Evolutionary conservation across 768 basidiomycete genomes (phyloP), one percentile per base, ranked within the genome.

Genomic region (Russula earlei): DNA sequence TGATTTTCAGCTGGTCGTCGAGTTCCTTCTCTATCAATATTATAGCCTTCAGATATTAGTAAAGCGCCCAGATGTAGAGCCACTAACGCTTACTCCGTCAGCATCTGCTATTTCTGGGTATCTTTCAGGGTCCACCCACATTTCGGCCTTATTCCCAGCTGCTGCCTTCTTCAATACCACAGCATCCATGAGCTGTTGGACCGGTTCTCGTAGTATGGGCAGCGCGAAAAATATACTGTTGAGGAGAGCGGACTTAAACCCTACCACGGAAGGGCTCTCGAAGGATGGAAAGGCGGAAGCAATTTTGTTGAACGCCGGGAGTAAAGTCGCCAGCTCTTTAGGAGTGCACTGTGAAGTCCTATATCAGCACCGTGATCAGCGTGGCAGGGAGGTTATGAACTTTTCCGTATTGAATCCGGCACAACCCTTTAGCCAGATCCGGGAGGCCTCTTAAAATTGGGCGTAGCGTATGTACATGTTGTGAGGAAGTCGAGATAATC

Each of bases 361-460:
- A 33, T 12, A 2, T 58, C 31, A 55, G 44, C 22, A 45, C 17
- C 7, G 20, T 25, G 17, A 22, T 37, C 37, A 44, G 19, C 12
- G 44, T 19, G 44, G 41, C 41, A 25, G 27, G 22, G 25, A 20
- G 20, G n/a, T 40, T 25, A 59, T 73, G 61, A 61, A 91, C 91
- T 74, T 91, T 88, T 45, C 91, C 88, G 63, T 95, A 95, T 65
- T 94, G 91, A 31, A 97, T 87, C 29, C 92, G 75, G 58, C 84
- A 86, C 15, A 98, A 71, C 0, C 95, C 95, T 65, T 80, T 85
- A 0, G 87, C 82, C 44, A 97, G 79, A 67, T 97, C 93, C 0
- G 93, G 92, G n/a, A 92, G 74, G 33, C 78, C 79, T 65, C 72
- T 83, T 53, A 95, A 72, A n/a, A 81, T 66, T 34, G 79, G 75